A percentile compares a stretch with the other conserved stretches of the same genome.
Evolutionary conservation across 2,329 filamentous ascomycete genomes (phyloP).

Genomic region (Polytolypa hystricis): DNA sequence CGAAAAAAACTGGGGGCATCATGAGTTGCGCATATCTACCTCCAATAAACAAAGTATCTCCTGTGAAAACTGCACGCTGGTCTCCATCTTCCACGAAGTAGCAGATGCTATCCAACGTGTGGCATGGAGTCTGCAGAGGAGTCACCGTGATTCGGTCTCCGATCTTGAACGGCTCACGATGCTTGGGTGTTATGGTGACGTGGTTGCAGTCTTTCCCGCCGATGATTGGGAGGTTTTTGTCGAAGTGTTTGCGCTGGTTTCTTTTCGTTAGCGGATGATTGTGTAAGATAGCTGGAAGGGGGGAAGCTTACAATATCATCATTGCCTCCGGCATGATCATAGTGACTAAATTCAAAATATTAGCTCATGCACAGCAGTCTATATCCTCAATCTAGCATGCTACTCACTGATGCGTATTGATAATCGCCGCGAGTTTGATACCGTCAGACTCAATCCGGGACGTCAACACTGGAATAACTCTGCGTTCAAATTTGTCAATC

Average conservation of each 20-base stretch:
- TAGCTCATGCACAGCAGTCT: constrained; percentile 5
- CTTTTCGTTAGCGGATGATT: constrained; percentile 1
- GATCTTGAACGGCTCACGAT: constrained; percentile 70
- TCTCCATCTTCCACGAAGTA: constrained; percentile 73
- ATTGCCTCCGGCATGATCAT: constrained; percentile 92
- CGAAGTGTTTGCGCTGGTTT: constrained; percentile 44
- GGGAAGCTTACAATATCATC: constrained; percentile 55
- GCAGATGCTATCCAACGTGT: constrained; percentile 97
- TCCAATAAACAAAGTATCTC: constrained; percentile 90
- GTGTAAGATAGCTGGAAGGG: not conserved
- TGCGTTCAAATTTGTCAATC: too few species aligned
- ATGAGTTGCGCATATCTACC: constrained; percentile 42
- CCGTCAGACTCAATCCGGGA: constrained; percentile 58
- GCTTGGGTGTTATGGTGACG: constrained; percentile 64
- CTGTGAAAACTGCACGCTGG: constrained; percentile 76
- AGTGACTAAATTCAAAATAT: constrained; percentile 54
- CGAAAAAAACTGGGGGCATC: not conserved
- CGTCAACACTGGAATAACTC: constrained; percentile 56
- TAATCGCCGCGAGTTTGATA: constrained; percentile 77
- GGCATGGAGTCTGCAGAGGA: constrained; percentile 89
- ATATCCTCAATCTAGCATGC: not conserved
- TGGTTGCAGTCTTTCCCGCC: constrained; percentile 77
- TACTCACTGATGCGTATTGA: constrained; percentile 92
- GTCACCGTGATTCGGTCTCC: constrained; percentile 70
- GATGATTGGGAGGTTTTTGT: constrained; percentile 50